Percentiles rank a stretch among this genome's conserved stretches.
These are phyloP conservation scores for Podaxis sp. DNA, from an alignment of 768 basidiomycete genomes.

Conservation along the genomic window DNA sequence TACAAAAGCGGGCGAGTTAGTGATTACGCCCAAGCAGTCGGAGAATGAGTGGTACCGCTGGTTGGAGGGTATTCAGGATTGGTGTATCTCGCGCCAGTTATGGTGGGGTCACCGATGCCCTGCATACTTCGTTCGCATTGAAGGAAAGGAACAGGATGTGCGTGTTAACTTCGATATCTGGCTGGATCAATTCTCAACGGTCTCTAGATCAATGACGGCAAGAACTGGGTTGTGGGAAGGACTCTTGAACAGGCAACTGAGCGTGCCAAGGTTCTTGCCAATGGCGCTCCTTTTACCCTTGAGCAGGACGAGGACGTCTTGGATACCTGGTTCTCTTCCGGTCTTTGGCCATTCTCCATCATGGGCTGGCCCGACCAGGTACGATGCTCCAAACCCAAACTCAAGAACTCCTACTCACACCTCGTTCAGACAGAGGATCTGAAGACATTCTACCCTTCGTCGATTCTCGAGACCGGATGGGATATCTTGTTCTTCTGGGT, in stretches of 20 bases:
- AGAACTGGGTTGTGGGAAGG: conserved; percentile 91
- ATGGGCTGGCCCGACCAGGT: conserved; percentile 98
- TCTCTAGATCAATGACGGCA: conserved; percentile 60
- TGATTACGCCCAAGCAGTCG: conserved; percentile 79
- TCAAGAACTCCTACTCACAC: conserved; percentile 14
- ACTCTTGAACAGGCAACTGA: conserved; percentile 73
- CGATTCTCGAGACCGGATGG: conserved; percentile 97
- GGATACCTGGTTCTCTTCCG: conserved; percentile 99
- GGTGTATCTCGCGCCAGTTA: conserved; percentile 98
- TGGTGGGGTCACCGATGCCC: conserved; percentile 99
- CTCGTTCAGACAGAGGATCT: conserved; percentile 68
- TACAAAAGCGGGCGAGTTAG: conserved; percentile 83
- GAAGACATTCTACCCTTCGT: conserved; percentile 81
- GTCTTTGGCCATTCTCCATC: conserved; percentile 96
- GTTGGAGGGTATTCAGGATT: conserved; percentile 94
- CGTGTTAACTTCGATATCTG: conserved; percentile 21
- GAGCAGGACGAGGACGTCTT: conserved; percentile 97
- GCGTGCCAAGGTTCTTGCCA: conserved; percentile 69
- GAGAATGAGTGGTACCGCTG: conserved; percentile 96
- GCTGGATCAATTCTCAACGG: background rate
- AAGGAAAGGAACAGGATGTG: conserved; percentile 72
- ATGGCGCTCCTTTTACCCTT: conserved; percentile 66
- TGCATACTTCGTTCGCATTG: conserved; percentile 88
- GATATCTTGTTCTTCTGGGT: conserved; percentile 99
- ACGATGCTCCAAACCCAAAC: background rate